Conservation (phyloP, 495 filamentous ascomycete species). For the Hyaloscypha variabilis region DNA sequence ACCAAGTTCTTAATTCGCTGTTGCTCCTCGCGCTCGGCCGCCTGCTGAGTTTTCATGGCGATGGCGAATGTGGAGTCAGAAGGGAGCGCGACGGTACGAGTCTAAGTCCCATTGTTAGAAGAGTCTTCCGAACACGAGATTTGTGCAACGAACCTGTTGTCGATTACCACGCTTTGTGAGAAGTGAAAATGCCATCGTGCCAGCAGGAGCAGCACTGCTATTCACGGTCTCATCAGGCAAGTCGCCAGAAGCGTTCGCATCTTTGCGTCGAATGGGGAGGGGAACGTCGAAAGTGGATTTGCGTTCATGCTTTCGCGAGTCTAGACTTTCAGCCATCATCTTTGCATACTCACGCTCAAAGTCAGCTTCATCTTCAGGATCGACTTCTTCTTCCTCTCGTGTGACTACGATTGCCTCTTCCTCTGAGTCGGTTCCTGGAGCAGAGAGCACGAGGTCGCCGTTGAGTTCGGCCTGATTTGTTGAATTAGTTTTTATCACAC, state of each 20-base stretch:
- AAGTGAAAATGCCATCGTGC: slow-evolving; percentile 90
- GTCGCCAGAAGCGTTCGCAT: slow-evolving; percentile 51
- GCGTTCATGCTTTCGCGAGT: slow-evolving; percentile 91
- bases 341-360: slow-evolving; percentile 98
- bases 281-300: slow-evolving; percentile 94
- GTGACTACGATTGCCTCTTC: slow-evolving; percentile 92
- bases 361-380: slow-evolving; percentile 93
- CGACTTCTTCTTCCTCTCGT: slow-evolving; percentile 83
- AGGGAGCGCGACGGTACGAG: slow-evolving; percentile 89
- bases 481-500: slow-evolving; percentile 7
- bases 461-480: slow-evolving; percentile 24
- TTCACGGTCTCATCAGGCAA: slow-evolving; percentile 50
- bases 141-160: slow-evolving; percentile 68
- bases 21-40: slow-evolving; percentile 94
- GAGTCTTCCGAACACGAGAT: slow-evolving; percentile 15
- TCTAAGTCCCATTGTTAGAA: slow-evolving; percentile 51
- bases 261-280: slow-evolving; percentile 79
- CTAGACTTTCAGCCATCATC: slow-evolving; percentile 97
- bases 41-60: slow-evolving; percentile 92
- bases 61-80: slow-evolving; percentile 94
- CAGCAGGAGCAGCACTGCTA: slow-evolving; percentile 46
- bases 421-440: slow-evolving; percentile 60
- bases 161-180: slow-evolving; percentile 96
- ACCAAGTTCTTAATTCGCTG: slow-evolving; percentile 97
- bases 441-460: slow-evolving; percentile 52